Conservation (phyloP, 352 stramenopile species). For the Phytophthora fragariae region DNA sequence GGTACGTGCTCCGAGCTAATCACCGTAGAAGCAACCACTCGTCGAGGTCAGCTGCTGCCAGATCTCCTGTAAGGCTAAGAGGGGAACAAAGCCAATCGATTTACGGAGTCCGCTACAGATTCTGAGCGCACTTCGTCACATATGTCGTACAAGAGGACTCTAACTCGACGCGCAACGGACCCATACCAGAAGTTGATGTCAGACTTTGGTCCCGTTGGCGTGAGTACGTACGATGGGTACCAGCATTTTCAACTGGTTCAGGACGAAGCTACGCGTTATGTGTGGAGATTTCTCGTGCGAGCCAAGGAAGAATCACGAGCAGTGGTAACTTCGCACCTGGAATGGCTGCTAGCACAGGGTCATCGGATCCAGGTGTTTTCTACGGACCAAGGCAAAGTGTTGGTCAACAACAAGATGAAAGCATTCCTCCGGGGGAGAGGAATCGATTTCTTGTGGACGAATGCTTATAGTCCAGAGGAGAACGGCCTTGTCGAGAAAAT, state of each 20-base stretch:
- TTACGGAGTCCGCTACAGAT: too few species aligned
- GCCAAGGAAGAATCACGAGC: constrained; percentile 5
- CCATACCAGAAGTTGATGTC: constrained; percentile 20
- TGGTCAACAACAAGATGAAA: constrained; percentile 16
- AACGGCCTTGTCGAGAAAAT: constrained; percentile 23
- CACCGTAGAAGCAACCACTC: too few species aligned
- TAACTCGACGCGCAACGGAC: constrained; percentile 2
- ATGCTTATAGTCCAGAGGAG: constrained; percentile 18
- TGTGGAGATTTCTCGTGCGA: constrained; percentile 5
- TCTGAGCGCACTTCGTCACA: too few species aligned
- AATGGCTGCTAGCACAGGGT: constrained; percentile 10
- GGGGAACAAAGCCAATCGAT: too few species aligned
- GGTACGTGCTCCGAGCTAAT: too few species aligned
- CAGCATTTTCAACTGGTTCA: constrained; percentile 6
- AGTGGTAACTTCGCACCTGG: background rate
- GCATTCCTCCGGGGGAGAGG: constrained; percentile 16
- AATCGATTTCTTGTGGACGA: constrained; percentile 18
- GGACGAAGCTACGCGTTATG: constrained; percentile 5
- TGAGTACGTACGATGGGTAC: constrained; percentile 8
- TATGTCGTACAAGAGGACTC: constrained; percentile 12
- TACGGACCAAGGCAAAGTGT: constrained; percentile 7
- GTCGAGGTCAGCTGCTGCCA: too few species aligned
- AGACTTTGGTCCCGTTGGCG: constrained; percentile 3
- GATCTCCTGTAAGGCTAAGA: too few species aligned
- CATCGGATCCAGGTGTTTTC: constrained; percentile 5